Conservation (phyloP, 2,329 filamentous ascomycete species). For the Xylariales sp. region DNA sequence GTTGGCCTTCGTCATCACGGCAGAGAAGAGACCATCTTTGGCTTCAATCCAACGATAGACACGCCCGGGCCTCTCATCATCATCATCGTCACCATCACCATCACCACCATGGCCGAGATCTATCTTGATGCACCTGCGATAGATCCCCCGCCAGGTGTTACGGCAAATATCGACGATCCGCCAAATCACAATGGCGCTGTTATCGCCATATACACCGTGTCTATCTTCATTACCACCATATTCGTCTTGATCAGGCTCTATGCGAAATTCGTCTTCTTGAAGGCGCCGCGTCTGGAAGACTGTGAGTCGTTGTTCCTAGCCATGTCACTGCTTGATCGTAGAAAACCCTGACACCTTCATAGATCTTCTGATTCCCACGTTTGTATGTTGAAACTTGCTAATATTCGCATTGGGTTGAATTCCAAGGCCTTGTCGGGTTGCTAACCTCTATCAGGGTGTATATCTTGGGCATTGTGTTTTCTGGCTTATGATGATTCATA, state of each 20-base stretch:
- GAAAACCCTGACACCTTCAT: not conserved
- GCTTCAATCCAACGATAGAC: conserved; percentile 4
- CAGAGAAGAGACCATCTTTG: not conserved
- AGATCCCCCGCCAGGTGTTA: conserved; percentile 10
- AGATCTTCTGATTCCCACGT: conserved; percentile 21
- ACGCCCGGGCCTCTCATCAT: not conserved
- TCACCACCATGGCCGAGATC: conserved; percentile 12
- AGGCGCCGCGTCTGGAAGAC: conserved; percentile 19
- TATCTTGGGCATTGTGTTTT: conserved; percentile 22
- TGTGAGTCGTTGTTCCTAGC: conserved; percentile 15
- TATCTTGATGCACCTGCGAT: conserved; percentile 18
- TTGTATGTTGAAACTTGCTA: conserved; percentile 4
- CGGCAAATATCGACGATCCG: conserved; percentile 18
- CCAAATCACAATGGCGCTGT: conserved; percentile 16
- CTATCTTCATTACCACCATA: conserved; percentile 9
- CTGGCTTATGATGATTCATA: conserved; percentile 21
- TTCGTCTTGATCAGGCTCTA: conserved; percentile 25
- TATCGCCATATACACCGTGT: conserved; percentile 19
- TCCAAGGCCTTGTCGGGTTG: not conserved
- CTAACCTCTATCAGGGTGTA: conserved; percentile 14
- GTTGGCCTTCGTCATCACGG: not conserved
- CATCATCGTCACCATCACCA: not conserved
- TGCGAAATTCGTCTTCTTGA: conserved; percentile 23
- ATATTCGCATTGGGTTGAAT: not conserved
- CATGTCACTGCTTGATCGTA: no score